Evolutionary conservation across 768 basidiomycete genomes (phyloP).

Genomic region (Leccinum olivaceopallidum): DNA sequence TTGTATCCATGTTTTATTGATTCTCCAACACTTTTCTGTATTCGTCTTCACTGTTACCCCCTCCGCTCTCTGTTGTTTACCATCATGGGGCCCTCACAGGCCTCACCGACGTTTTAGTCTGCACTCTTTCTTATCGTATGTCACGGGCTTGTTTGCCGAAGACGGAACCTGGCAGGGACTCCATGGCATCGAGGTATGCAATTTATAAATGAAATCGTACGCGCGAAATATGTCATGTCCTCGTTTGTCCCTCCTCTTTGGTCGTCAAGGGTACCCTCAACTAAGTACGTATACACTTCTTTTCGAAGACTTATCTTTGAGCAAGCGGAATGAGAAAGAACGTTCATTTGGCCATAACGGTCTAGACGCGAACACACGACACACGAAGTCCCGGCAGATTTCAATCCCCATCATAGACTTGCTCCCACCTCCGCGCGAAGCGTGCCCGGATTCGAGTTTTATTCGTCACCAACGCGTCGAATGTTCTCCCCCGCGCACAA

Average conservation of each 20-base stretch:
- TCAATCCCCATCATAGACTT: background rate
- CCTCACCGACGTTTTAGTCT: background rate
- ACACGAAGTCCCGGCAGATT: background rate
- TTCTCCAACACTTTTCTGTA: background rate
- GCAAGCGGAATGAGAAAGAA: background rate
- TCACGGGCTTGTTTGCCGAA: slow-evolving; percentile 12
- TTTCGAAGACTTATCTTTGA: background rate
- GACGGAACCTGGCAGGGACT: background rate
- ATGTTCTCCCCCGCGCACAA: background rate
- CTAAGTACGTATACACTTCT: background rate
- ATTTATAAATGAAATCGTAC: background rate
- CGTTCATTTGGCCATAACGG: background rate
- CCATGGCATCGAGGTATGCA: background rate
- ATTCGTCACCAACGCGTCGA: background rate
- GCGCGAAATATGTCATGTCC: background rate
- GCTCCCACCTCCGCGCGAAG: background rate
- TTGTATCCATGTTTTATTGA: background rate
- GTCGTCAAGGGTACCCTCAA: background rate
- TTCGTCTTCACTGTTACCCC: background rate
- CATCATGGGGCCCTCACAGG: too few species aligned
- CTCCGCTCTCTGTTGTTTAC: background rate
- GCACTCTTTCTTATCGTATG: background rate
- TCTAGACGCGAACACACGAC: background rate
- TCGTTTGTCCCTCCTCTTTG: background rate
- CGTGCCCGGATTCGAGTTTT: background rate